Base-by-base conservation (phyloP, 257 asterid species). In the Petunia axillaris region DNA sequence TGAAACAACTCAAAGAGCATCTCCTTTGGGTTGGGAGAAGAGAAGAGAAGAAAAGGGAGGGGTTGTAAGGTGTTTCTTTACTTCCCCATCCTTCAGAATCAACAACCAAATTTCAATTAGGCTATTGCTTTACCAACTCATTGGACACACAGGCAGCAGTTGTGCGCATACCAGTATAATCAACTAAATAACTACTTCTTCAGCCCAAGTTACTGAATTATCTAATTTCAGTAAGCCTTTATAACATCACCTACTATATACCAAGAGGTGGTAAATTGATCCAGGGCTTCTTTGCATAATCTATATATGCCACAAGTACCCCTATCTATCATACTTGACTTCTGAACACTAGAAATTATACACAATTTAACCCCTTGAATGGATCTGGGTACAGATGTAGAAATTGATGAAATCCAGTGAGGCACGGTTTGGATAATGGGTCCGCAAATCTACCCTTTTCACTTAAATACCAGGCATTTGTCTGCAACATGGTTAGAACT, bases 1-100 rank as follows among this genome's bases (percentile, higher is more conserved):
- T 54, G 7, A 52, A 75, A 37, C 70, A 76, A 15, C 75, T 41
- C 3, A 50, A 82, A 79, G 75, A 67, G 54, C 73, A 60, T 79
- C n/a, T 36, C 66, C 46, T n/a, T 79, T 77, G 75, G 55, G 62
- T 54, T 54, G 64, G 64, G 79, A 60, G 58, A 46, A 44, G 81
- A 77, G 54, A 46, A 13, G 59, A n/a, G 37, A 60, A 44, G 58
- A 46, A 41, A 14, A 25, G 76, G 25, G 16, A 16, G 76, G 41
- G 58, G 58, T 70, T 46, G 76, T 70, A 16, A 25, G 65, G 65
- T 7, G 41, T 62, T 62, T 10, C 41, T 62, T 62, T 62, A 25
- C 67, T 62, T 62, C 41, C 41, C 67, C 40, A 36, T 62, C 41
- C 41, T 16, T 60, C 41, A 62, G 67, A 62, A 3, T 8, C 7